Conservation (phyloP, 176 grass and related monocot genomes). For the Pontederia paniculata region DNA sequence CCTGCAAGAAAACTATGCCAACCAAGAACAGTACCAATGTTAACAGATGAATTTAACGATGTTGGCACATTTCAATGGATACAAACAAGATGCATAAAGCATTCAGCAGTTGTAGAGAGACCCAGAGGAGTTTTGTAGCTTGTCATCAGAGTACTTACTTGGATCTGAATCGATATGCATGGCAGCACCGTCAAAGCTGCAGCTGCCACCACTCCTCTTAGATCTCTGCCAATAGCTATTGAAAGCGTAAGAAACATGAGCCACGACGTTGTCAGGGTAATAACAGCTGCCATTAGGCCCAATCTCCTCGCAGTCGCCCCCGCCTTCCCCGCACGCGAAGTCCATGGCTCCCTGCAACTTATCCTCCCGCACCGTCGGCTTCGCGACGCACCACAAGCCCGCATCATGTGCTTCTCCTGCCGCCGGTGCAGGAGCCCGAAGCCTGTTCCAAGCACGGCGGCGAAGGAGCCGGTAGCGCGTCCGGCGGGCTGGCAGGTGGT, state of each 20-base stretch:
- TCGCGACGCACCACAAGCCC: slow-evolving; percentile 35
- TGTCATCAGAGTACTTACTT: slow-evolving; percentile 9
- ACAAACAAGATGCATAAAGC: no score
- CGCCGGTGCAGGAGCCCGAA: slow-evolving; percentile 13
- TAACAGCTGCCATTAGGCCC: slow-evolving; percentile 23
- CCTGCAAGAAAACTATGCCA: no score
- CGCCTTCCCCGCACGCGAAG: slow-evolving; percentile 30
- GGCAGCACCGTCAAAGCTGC: slow-evolving; percentile 27
- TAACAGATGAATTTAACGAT: no score
- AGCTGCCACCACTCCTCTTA: slow-evolving; percentile 28
- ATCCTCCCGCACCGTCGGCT: slow-evolving; percentile 30
- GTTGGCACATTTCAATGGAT: no score
- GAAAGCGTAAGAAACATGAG: slow-evolving; percentile 32
- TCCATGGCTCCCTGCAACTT: slow-evolving; percentile 39
- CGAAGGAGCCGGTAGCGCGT: not conserved
- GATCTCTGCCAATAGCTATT: slow-evolving; percentile 42
- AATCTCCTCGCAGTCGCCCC: slow-evolving; percentile 31
- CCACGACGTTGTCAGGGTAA: slow-evolving; percentile 23
- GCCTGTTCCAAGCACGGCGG: slow-evolving; percentile 17
- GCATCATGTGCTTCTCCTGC: not conserved
- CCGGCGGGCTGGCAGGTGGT: slow-evolving; percentile 19
- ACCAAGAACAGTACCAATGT: no score
- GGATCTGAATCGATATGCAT: slow-evolving; percentile 37
- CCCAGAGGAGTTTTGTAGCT: no score
- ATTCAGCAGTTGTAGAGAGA: no score